phyloP scores from a whole-genome alignment of 768 basidiomycete species.

The Psilocybe sp. region DNA sequence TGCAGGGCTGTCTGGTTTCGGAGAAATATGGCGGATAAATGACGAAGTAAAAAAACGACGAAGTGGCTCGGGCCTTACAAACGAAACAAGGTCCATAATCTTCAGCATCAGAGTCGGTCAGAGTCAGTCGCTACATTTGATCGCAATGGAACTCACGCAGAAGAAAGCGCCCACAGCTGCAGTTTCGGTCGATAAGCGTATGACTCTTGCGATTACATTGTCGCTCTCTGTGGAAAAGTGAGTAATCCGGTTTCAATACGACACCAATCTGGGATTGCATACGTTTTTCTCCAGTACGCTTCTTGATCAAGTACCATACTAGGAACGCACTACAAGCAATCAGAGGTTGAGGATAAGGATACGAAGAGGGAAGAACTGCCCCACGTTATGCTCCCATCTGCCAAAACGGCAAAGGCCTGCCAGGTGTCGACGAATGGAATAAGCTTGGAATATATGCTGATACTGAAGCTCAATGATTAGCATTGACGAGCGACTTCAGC shows the following conservation, averaged over 20 bases:
- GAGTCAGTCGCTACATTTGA: neutral
- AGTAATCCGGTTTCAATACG: neutral
- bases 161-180: conserved; percentile 28
- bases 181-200: conserved; percentile 26
- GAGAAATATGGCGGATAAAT: neutral
- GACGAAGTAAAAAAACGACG: neutral
- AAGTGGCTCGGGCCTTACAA: conserved; percentile 12
- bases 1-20: conserved; percentile 16
- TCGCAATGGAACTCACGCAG: conserved; percentile 18
- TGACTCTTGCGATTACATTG: conserved; percentile 24
- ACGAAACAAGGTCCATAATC: conserved; percentile 27
- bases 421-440: conserved; percentile 27
- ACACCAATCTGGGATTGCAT: neutral
- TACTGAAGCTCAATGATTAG: conserved; percentile 10
- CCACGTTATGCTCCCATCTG: conserved; percentile 27
- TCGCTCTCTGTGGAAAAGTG: conserved; percentile 19
- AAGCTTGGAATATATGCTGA: conserved; percentile 19
- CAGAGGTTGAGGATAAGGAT: neutral
- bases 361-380: neutral
- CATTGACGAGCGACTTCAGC: neutral
- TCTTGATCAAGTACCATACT: conserved; percentile 21
- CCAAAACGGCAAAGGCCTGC: conserved; percentile 22
- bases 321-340: conserved; percentile 15
- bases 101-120: conserved; percentile 3
- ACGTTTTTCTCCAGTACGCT: conserved; percentile 23